Percentiles rank a stretch among this genome's conserved stretches.
phyloP scores from a whole-genome alignment of 495 filamentous ascomycete genomes.

The Darksidea phi region DNA sequence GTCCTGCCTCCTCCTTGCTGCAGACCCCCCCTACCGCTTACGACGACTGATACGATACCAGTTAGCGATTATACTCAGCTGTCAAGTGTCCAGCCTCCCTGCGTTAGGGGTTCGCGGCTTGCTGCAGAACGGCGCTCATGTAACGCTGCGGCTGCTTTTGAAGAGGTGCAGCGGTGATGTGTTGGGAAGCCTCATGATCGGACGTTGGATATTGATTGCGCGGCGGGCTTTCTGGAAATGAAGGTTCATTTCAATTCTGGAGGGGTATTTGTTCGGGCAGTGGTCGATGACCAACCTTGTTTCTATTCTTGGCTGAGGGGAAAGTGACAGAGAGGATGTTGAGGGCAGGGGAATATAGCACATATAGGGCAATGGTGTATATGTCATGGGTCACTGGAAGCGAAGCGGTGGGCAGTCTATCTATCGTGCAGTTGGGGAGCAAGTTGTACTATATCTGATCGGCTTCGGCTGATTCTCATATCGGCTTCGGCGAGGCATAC shows the following conservation, averaged over 20 bases:
- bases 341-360: slow-evolving; percentile 17
- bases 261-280: neutral
- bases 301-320: slow-evolving; percentile 25
- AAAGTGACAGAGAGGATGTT: neutral
- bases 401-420: slow-evolving; percentile 14
- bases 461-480: neutral
- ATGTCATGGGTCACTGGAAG: slow-evolving; percentile 14
- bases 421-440: slow-evolving; percentile 28
- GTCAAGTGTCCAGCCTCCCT: slow-evolving; percentile 1
- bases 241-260: slow-evolving; percentile 25
- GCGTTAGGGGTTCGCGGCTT: neutral
- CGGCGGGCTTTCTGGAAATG: neutral
- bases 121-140: slow-evolving; percentile 22
- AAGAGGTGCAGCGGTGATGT: slow-evolving; percentile 14
- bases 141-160: slow-evolving; percentile 33
- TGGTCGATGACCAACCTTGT: neutral
- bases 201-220: slow-evolving; percentile 25
- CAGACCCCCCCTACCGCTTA: neutral
- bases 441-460: slow-evolving; percentile 6
- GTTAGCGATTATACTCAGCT: slow-evolving; percentile 5
- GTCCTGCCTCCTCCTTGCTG: slow-evolving; percentile 1
- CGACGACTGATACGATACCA: slow-evolving; percentile 11
- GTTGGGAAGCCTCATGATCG: neutral
- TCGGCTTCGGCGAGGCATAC: slow-evolving; percentile 3
- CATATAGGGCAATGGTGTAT: slow-evolving; percentile 28